Evolutionary conservation across 768 basidiomycete genomes (phyloP).

Genomic region (Galerina sulciceps): DNA sequence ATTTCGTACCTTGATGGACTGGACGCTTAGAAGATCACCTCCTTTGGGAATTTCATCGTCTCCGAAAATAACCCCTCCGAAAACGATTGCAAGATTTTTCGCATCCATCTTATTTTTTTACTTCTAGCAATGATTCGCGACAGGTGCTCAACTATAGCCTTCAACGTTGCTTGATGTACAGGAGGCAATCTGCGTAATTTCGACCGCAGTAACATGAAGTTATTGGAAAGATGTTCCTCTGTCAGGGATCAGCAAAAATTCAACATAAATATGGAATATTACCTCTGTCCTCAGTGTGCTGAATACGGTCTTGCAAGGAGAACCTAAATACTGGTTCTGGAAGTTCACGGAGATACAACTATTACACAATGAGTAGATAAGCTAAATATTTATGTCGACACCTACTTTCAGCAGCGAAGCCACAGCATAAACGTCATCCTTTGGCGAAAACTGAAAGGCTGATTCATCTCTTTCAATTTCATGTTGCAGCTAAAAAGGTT

Average conservation of each 20-base stretch:
- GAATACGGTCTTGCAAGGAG: slow-evolving; percentile 77
- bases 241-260: neutral
- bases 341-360: slow-evolving; percentile 84
- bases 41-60: slow-evolving; percentile 88
- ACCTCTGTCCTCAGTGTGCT: slow-evolving; percentile 82
- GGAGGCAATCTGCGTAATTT: slow-evolving; percentile 84
- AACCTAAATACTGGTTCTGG: slow-evolving; percentile 91
- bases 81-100: slow-evolving; percentile 91
- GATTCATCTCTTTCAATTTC: slow-evolving; percentile 86
- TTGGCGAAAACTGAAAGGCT: slow-evolving; percentile 71
- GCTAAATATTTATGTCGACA: slow-evolving; percentile 3
- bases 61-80: slow-evolving; percentile 87
- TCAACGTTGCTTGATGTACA: slow-evolving; percentile 86
- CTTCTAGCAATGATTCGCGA: slow-evolving; percentile 66
- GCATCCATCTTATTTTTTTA: slow-evolving; percentile 93
- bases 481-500: slow-evolving; percentile 66
- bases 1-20: slow-evolving; percentile 66
- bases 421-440: slow-evolving; percentile 84
- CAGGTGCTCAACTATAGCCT: slow-evolving; percentile 82
- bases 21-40: slow-evolving; percentile 77
- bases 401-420: slow-evolving; percentile 84
- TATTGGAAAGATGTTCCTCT: slow-evolving; percentile 76
- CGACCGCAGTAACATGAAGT: slow-evolving; percentile 79
- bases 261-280: slow-evolving; percentile 11
- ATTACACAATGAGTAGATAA: slow-evolving; percentile 1